Percentiles rank a stretch among this genome's conserved stretches.
These are phyloP conservation scores for Torulaspora indica DNA, from an alignment of 805 yeast genomes.

Conservation along the genomic window DNA sequence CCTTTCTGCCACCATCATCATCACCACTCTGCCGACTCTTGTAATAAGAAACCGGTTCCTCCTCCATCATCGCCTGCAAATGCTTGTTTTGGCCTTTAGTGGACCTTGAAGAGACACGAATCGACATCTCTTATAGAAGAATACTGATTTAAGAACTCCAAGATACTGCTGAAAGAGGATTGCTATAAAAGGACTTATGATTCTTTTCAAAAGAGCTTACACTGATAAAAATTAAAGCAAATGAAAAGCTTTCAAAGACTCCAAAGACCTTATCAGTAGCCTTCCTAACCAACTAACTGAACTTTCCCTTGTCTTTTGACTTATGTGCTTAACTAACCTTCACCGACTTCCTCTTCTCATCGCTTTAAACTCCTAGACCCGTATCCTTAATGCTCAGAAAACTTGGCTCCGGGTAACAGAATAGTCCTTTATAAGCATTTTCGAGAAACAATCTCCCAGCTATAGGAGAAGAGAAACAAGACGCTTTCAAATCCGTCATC, in stretches of 20 bases:
- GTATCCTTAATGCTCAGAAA: not conserved
- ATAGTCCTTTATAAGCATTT: not conserved
- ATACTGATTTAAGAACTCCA: constrained; percentile 1
- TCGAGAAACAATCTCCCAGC: not conserved
- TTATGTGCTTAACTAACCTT: no score
- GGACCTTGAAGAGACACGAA: constrained; percentile 43
- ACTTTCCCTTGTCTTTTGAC: not conserved
- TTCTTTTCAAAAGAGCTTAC: not conserved
- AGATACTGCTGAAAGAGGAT: constrained; percentile 1
- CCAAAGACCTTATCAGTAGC: not conserved
- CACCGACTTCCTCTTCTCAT: not conserved
- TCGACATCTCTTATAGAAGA: constrained; percentile 17
- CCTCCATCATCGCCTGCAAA: constrained; percentile 27
- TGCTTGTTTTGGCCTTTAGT: constrained; percentile 41
- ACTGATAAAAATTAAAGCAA: not conserved
- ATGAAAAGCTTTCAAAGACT: not conserved
- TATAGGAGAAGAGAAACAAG: not conserved
- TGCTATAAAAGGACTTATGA: not conserved
- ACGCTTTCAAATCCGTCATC: not conserved
- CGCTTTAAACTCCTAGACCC: not conserved
- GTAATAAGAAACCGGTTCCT: constrained; percentile 25
- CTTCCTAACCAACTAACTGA: not conserved
- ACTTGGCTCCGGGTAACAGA: not conserved
- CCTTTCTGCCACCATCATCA: constrained; percentile 16
- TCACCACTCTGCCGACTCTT: constrained; percentile 13